These are phyloP conservation scores for Datura wrightii DNA, from an alignment of 257 asterid species.

Conservation along the genomic window DNA sequence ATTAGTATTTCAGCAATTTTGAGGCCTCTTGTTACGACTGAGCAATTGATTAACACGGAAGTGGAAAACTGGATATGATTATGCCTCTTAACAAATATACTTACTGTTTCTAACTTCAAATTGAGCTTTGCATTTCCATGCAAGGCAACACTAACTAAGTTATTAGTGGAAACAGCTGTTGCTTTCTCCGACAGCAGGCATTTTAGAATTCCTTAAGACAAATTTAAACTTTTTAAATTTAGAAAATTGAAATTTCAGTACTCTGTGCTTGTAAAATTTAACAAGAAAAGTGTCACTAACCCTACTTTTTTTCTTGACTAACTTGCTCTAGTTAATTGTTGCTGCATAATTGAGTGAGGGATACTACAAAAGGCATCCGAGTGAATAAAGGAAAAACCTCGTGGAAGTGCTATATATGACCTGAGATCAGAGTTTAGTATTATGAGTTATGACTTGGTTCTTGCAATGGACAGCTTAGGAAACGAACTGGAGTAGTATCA, in stretches of 20 bases:
- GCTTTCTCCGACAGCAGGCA: neutral
- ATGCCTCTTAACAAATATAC: neutral
- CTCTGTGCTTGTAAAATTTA: neutral
- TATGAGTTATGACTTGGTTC: too few species aligned
- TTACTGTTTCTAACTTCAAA: too few species aligned
- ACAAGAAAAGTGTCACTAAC: neutral
- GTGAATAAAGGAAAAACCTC: neutral
- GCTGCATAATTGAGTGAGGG: neutral
- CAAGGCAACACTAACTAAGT: neutral
- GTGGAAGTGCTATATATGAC: neutral
- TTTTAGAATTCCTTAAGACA: neutral
- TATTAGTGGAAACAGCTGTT: neutral
- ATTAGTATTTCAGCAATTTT: neutral
- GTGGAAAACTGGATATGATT: neutral
- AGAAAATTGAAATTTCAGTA: neutral
- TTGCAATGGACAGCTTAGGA: neutral
- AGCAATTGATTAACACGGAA: neutral
- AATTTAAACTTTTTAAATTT: neutral
- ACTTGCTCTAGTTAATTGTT: neutral
- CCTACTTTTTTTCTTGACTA: neutral
- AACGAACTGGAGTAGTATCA: neutral
- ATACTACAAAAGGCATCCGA: neutral
- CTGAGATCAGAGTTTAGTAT: neutral
- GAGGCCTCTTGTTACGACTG: neutral
- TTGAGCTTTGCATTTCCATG: constrained; percentile 16